These are phyloP conservation scores for Stromatinia cepivora DNA, from an alignment of 2,329 filamentous ascomycete genomes.

Conservation along the genomic window DNA sequence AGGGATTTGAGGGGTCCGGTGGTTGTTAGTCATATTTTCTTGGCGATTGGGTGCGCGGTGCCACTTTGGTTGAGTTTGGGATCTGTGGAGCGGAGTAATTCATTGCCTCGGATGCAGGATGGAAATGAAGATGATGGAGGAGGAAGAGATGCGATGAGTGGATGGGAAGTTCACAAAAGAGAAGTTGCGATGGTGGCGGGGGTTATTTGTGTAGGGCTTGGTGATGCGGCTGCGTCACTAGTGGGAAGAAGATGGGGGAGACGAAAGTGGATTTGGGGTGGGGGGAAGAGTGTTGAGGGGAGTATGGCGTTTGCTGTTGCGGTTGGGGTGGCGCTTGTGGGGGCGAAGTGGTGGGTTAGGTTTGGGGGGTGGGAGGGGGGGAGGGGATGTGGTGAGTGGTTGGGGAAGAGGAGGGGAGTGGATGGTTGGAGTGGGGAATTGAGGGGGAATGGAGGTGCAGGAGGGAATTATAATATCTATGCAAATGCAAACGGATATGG, in stretches of 20 bases:
- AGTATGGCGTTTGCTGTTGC: constrained; percentile 77
- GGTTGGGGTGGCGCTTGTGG: constrained; percentile 72
- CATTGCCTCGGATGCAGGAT: constrained; percentile 40
- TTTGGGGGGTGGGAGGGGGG: constrained; percentile 81
- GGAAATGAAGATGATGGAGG: background rate
- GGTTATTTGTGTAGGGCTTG: constrained; percentile 91
- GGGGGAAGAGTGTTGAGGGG: constrained; percentile 93
- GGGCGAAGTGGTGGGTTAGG: constrained; percentile 71
- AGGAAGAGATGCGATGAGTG: constrained; percentile 56
- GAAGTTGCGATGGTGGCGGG: constrained; percentile 91
- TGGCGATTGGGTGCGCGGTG: constrained; percentile 91
- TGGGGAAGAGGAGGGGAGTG: background rate
- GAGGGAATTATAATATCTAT: background rate
- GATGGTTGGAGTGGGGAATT: background rate
- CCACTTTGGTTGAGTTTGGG: constrained; percentile 88
- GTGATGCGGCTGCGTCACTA: constrained; percentile 88
- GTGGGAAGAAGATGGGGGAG: constrained; percentile 84
- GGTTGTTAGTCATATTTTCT: constrained; percentile 93
- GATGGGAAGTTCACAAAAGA: constrained; percentile 73
- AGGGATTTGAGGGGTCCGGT: constrained; percentile 90
- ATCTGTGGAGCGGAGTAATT: constrained; percentile 51
- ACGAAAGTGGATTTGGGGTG: constrained; percentile 93
- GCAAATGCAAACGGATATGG: background rate
- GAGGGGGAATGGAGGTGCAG: background rate
- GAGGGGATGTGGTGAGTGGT: constrained; percentile 40